Base-by-base conservation (phyloP, 495 filamentous ascomycete genomes). In the Hypomontagnella submonticulosa region DNA sequence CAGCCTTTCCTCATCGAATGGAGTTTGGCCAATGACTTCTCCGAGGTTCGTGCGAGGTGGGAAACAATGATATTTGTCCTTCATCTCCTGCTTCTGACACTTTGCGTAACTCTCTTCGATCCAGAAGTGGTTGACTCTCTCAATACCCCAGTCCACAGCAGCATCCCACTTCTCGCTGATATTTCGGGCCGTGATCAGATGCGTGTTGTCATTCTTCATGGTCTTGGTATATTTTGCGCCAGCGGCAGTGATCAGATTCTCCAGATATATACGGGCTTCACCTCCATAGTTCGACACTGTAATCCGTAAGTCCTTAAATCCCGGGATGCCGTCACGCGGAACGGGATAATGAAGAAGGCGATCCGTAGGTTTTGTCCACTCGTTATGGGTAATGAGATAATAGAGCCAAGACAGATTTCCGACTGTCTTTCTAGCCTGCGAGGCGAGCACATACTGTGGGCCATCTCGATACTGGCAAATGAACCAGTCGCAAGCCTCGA, bases 281-380 rank as follows among this genome's bases (percentile, higher is more conserved):
- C 95, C 95, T 27, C 91, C 90, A 72, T 99, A 99, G 75, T 97
- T 98, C 0, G 94, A 97, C 2, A 99, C 78, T 55, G 92, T 93
- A 64, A 99, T 95, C 55, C 80, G 83, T 69, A 88, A 81, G 8
- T 83, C 81, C 62, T 90, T 73, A 72, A 98, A 97, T 1, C 91
- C 93, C 0, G 90, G 88, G 13, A 99, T 85, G 2, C 89, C 89
- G 1, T 84, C 74, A 30, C 83, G 84, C 19, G 92, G 88, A 38
- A 95, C 70, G 2, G 95, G 95, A 70, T 98, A 99, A 71, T 98
- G 95, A 16, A 99, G 80, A 5, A 98, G 80, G 49, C 92, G 85
- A 15, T 85, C 83, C 56, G 92, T 77, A 5, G 95, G 93, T 12
- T 87, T 90, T 1, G 91, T 93, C 89, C 92, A 99, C 47, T 86